Conservation (phyloP, 2,329 filamentous ascomycete species). For the Apiospora aurea region DNA sequence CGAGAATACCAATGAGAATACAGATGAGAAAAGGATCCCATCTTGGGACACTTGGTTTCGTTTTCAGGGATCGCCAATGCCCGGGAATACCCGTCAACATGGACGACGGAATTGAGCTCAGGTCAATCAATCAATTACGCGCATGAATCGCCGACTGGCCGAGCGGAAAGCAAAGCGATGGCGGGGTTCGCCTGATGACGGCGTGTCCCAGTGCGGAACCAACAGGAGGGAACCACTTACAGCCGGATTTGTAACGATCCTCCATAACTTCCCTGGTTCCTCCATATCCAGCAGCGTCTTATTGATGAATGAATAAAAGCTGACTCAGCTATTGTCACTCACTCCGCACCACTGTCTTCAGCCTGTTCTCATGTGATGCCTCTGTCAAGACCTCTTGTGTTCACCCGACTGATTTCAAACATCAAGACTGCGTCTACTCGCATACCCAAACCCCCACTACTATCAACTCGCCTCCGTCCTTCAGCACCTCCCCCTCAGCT, state of each 20-base stretch:
- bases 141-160: conserved; percentile 5
- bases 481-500: background rate
- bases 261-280: background rate
- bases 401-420: background rate
- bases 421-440: background rate
- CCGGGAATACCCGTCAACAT: conserved; percentile 2
- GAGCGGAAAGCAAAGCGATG: conserved; percentile 1
- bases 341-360: background rate
- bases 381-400: background rate
- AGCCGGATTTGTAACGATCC: background rate
- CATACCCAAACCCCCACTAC: background rate
- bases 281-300: background rate
- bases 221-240: background rate
- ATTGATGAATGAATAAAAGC: conserved; percentile 2
- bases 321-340: conserved; percentile 19
- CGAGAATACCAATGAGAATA: background rate
- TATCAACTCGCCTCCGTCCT: background rate
- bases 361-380: background rate
- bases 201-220: background rate
- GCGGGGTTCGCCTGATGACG: background rate
- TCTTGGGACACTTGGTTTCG: background rate
- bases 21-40: background rate
- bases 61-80: background rate
- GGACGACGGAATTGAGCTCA: background rate
- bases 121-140: background rate